Base-by-base conservation (phyloP, 164 flowering plant genomes). In the Nymphaea thermarum region DNA sequence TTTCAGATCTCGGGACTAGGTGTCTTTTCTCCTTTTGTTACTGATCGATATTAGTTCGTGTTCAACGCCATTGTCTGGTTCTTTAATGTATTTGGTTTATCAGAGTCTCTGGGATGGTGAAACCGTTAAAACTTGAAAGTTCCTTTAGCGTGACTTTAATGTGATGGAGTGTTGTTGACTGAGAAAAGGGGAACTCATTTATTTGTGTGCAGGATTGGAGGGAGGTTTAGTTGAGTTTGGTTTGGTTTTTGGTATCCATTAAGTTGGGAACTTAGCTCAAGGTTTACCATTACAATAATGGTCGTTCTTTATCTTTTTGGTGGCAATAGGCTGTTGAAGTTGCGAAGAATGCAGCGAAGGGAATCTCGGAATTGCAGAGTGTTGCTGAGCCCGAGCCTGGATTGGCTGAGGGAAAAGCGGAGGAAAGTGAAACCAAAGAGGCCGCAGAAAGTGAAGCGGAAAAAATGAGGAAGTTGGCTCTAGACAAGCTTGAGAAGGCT, bases 401-500 rank as follows among this genome's bases (percentile, higher is more conserved):
- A 2, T 76, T 82, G 79, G 82, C 79, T 70, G 84, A 80, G 64
- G 84, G 80, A 43, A 82, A 73, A 17, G 66, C 66, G 4, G 84
- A 82, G 36, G 77, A 73, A 57, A 65, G 12, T 57, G 42, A 60
- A 68, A 82, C 73, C 65, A 81, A 70, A 60, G 79, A 79, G 70
- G 73, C 72, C 68, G 8, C 64, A 17, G 91, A 85, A 43, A 88
- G 84, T 63, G 93, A 87, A 51, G 63, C 73, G 66, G 87, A 80
- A 43, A 80, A 77, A 72, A 41, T 67, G 15, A 82, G 89, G 55
- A 89, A 83, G 66, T 76, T 86, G 66, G 87, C 97, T 66, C 71
- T 95, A 71, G 87, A 86, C 62, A 92, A 85, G 72, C 71, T 90
- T 78, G 99, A 90, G 80, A 86, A 85, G 53, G 98, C 97, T 43